Conservation (phyloP, 208 protist species). For the Leishmania tropica region DNA sequence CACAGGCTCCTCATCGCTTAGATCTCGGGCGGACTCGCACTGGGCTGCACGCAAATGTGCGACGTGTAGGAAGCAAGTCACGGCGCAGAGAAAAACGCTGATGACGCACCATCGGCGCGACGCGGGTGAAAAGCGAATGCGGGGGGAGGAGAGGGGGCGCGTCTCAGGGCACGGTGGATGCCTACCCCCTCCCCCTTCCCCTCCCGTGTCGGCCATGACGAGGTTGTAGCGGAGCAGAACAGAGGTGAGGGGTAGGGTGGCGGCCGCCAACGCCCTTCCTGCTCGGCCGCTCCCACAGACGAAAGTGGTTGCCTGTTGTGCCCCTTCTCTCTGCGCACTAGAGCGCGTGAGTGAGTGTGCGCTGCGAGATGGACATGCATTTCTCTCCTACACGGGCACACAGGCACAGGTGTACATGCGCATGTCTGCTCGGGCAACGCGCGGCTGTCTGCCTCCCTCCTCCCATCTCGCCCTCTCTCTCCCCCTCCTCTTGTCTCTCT, state of each 20-base stretch:
- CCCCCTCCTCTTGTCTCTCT: background rate
- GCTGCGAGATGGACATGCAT: background rate
- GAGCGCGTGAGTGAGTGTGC: background rate
- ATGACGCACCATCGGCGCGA: background rate
- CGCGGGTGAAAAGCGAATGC: background rate
- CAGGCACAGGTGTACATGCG: background rate
- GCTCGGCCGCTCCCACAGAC: background rate
- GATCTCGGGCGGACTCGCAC: background rate
- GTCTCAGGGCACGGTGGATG: background rate
- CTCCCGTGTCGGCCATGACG: background rate
- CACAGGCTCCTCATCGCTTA: background rate
- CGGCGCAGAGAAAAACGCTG: background rate
- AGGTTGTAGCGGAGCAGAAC: background rate
- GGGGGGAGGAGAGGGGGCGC: background rate
- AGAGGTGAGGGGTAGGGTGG: background rate
- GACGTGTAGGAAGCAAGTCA: background rate
- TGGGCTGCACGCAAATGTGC: background rate
- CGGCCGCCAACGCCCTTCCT: background rate
- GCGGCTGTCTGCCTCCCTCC: background rate
- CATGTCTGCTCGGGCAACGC: background rate
- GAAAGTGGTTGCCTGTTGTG: background rate
- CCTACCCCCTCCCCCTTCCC: background rate
- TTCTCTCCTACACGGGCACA: background rate
- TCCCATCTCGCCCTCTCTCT: background rate
- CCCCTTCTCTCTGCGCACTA: background rate